Evolutionary conservation across 805 yeast species (phyloP).

Genomic region (Candida odintsovae): DNA sequence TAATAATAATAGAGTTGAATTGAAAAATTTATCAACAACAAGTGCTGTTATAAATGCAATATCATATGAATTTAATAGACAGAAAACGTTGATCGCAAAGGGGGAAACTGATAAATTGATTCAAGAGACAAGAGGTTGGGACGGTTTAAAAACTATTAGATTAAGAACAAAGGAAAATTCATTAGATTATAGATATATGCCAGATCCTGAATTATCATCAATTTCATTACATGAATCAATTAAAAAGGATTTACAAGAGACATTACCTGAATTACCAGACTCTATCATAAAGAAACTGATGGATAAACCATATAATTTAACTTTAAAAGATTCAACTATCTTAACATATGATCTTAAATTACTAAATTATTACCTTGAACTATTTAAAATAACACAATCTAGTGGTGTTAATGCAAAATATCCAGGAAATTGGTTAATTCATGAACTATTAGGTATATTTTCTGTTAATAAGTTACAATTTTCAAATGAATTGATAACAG

Average conservation of each 20-base stretch:
- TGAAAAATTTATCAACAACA: slow-evolving; percentile 83
- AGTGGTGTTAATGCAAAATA: slow-evolving; percentile 28
- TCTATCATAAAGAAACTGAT: slow-evolving; percentile 41
- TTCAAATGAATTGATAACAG: slow-evolving; percentile 28
- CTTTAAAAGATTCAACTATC: slow-evolving; percentile 71
- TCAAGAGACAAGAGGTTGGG: slow-evolving; percentile 89
- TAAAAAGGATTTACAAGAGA: slow-evolving; percentile 32
- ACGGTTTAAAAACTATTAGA: slow-evolving; percentile 62
- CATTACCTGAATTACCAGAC: slow-evolving; percentile 62
- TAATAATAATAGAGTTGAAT: slow-evolving; percentile 70
- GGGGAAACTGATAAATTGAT: slow-evolving; percentile 28
- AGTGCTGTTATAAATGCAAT: slow-evolving; percentile 76
- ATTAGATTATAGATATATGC: slow-evolving; percentile 88
- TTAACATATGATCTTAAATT: slow-evolving; percentile 48
- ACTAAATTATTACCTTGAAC: slow-evolving; percentile 44
- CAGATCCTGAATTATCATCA: slow-evolving; percentile 83
- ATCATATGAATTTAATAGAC: slow-evolving; percentile 67
- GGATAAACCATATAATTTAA: slow-evolving; percentile 45
- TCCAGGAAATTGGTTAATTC: slow-evolving; percentile 76
- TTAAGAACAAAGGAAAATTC: slow-evolving; percentile 75
- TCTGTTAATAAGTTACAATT: slow-evolving; percentile 41
- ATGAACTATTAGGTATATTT: slow-evolving; percentile 70
- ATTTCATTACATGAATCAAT: slow-evolving; percentile 42
- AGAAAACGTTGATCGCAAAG: slow-evolving; percentile 40
- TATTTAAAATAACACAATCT: slow-evolving; percentile 28